phyloP scores from a whole-genome alignment of 495 filamentous ascomycete species.

The Lindgomyces ingoldianus region DNA sequence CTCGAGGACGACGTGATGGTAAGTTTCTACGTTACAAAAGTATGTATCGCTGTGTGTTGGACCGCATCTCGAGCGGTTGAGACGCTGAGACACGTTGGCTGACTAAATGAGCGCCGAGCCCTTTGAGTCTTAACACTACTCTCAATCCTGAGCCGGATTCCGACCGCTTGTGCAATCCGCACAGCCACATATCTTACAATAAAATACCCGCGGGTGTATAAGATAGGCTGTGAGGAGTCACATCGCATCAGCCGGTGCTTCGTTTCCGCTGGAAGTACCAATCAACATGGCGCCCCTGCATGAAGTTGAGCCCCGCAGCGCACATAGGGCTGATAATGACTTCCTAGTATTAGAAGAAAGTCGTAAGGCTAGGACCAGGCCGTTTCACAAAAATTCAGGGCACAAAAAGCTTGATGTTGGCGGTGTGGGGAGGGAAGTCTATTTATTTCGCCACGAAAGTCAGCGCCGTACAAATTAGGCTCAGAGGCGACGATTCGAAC shows the following conservation, averaged over 20 bases:
- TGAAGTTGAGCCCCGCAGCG: neutral
- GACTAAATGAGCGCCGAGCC: slow-evolving; percentile 3
- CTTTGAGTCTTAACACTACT: neutral
- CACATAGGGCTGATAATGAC: neutral
- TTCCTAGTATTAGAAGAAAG: neutral
- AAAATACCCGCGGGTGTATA: neutral
- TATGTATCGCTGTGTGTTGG: slow-evolving; percentile 4
- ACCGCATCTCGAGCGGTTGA: neutral
- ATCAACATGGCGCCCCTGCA: neutral
- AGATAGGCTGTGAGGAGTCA: neutral
- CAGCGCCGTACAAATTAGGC: no score
- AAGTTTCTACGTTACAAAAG: slow-evolving; percentile 3
- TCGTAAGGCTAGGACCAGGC: neutral
- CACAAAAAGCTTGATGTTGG: neutral
- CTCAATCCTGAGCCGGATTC: slow-evolving; percentile 2
- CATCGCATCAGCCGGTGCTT: neutral
- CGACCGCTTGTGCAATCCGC: slow-evolving; percentile 1
- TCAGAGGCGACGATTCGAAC: no score
- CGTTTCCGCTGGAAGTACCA: slow-evolving; percentile 5
- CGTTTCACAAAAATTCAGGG: neutral
- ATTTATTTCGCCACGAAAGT: neutral
- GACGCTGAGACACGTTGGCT: no score
- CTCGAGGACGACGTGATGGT: neutral
- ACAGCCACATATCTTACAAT: neutral
- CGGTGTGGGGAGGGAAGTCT: neutral